Base-by-base conservation (phyloP, 148 eudicot species). In the Mesembryanthemum crystallinum region DNA sequence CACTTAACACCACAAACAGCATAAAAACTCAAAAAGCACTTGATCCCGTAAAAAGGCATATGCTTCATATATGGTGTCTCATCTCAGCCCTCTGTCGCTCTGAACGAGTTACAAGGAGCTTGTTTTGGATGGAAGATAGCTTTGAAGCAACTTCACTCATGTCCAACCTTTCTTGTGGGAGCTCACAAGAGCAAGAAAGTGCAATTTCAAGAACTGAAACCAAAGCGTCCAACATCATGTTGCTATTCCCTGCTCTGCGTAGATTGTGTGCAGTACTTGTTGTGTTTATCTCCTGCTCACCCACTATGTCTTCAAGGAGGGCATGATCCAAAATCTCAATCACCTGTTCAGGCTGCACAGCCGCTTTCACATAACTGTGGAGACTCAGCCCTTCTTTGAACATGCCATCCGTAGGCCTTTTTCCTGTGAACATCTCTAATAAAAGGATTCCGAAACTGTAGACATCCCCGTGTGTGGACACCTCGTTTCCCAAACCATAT, bases 361-460 rank as follows among this genome's bases (percentile, higher is more conserved):
- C 58, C 8, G 59, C 64, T 58, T 71, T 71, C 8, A 63, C 76
- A 47, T 35, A 82, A 1, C 45, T 24, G 23, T 68, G 62, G 18
- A 82, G 65, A 43, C 35, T 82, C 49, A 71, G 30, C 13, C 76
- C 79, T 32, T 33, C 72, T 7, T 12, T 78, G 30, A 78, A 66
- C 63, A 64, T 78, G 47, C 51, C 65, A 51, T 71, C 55, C 0
- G 76, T 78, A 5, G 85, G 77, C 39, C 77, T 78, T 72, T 58
- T 82, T 20, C 81, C 74, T 20, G 79, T 82, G 8, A 78, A 55
- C 35, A 63, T 39, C 73, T 82, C 84, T 47, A 73, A 18, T 10
- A 82, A 9, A 28, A 82, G 67, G 42, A 78, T 69, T 32, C 79
- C 85, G 18, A 73, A 82, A 72, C 85, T 78, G 59, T 82, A 82